Percentiles rank a stretch among this genome's conserved stretches.
These are phyloP conservation scores for Coniochaeta sp. DNA, from an alignment of 2,329 filamentous ascomycete genomes.

Conservation along the genomic window DNA sequence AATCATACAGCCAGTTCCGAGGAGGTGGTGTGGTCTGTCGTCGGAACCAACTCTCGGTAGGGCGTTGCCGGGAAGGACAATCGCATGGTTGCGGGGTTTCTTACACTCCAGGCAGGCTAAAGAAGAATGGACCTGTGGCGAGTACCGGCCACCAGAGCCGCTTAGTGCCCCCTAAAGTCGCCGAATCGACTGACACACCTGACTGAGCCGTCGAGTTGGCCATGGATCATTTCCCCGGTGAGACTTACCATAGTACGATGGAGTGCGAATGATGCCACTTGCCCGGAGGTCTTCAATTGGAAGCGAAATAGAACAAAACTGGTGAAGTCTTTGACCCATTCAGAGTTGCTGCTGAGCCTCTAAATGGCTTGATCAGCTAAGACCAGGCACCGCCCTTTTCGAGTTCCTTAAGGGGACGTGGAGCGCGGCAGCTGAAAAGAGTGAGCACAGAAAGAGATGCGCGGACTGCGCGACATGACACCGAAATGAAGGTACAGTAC, in stretches of 20 bases:
- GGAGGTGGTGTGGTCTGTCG: not conserved
- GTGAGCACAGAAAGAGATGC: not conserved
- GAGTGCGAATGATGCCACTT: not conserved
- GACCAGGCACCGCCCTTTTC: not conserved
- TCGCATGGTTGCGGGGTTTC: not conserved
- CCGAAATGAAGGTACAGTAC: not conserved
- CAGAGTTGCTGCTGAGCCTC: not conserved
- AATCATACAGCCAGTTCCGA: not conserved
- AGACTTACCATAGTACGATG: not conserved
- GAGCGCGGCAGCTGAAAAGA: not conserved
- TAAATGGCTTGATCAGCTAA: not conserved
- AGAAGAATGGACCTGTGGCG: not conserved
- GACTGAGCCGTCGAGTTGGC: not conserved
- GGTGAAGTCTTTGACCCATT: not conserved
- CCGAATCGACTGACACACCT: not conserved
- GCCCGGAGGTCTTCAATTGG: not conserved
- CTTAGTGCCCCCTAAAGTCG: not conserved
- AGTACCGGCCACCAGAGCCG: not conserved
- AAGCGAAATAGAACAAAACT: too few relatives aligned
- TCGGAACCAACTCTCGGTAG: not conserved
- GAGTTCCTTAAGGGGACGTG: not conserved
- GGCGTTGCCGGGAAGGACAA: not conserved
- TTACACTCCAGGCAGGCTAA: not conserved
- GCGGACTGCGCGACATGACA: not conserved
- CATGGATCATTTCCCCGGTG: not conserved